Base-by-base conservation (phyloP, 192 early-diverging fungal genomes). In the Rhizophagus clarus region DNA sequence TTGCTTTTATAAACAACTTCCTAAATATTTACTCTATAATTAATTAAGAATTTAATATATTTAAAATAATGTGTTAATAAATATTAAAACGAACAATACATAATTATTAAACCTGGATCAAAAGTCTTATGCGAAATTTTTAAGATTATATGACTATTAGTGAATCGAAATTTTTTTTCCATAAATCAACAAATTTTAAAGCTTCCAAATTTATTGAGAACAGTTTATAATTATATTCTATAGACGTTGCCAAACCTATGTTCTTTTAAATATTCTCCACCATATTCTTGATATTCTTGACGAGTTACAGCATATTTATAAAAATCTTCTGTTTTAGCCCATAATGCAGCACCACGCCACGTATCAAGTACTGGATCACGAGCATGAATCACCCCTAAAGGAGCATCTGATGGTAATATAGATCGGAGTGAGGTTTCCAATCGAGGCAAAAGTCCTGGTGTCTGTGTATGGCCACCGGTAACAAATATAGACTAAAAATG, bases 221-320 rank as follows among this genome's bases (percentile, higher is more conserved):
- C 11, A 45, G 3, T 12, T 14, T 22, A 22, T 56, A 56, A 56
- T 70, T 40, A 70, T n/a, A 29, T 70, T 34, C 81, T 82, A 64
- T 84, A 89, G 15, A 90, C 82, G 79, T 97, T 97, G 64, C 96
- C 93, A 42, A 93, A 87, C 8, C 89, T 85, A 84, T 96, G 94
- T 79, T 96, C 96, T 64, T 94, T 91, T 72, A 97, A 84, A 77
- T 97, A 97, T 66, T 94, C 90, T 67, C 92, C 91, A 42, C 96
- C 96, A 72, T 85, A 86, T 83, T 97, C 96, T 31, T 95, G 86
- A 82, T 96, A 97, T 63, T 95, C 91, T 61, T 90, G 83, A 62
- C 85, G 74, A 1, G 93, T 93, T 26, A 97, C 86, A n/a, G 76
- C 85, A 14, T 84, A 83, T 74, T 83, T 86, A 61, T 72, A 45